These are phyloP conservation scores for Nakazawaea wickerhamii DNA, from an alignment of 805 yeast species.

Conservation along the genomic window DNA sequence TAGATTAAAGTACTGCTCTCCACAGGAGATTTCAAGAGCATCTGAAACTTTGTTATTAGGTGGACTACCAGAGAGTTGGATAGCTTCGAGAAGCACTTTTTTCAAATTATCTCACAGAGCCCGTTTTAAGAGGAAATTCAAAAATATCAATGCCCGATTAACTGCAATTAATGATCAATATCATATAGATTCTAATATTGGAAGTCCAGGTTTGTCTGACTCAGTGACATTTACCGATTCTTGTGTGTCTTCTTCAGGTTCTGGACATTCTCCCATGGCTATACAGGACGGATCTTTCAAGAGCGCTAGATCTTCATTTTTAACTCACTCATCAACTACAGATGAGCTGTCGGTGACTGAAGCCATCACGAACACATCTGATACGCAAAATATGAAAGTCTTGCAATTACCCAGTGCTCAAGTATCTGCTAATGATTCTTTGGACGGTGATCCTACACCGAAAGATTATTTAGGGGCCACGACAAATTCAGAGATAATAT, in stretches of 20 bases:
- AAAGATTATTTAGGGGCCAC: neutral
- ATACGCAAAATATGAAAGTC: no score
- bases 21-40: constrained; percentile 40
- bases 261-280: neutral
- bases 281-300: neutral
- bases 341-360: neutral
- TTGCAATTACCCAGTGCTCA: neutral
- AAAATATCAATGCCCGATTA: constrained; percentile 11
- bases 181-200: neutral
- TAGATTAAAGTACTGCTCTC: constrained; percentile 47
- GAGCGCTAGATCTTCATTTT: neutral
- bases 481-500: neutral
- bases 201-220: neutral
- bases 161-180: neutral
- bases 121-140: constrained; percentile 15
- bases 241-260: neutral
- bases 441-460: neutral
- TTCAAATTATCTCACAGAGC: constrained; percentile 17
- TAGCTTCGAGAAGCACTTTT: constrained; percentile 28
- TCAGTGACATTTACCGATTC: neutral
- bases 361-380: neutral
- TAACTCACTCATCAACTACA: neutral
- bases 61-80: constrained; percentile 53
- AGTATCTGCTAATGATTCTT: neutral
- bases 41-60: constrained; percentile 52